Conservation (phyloP, 2,329 filamentous ascomycete genomes). For the Chrysoporthe deuterocubensis region DNA sequence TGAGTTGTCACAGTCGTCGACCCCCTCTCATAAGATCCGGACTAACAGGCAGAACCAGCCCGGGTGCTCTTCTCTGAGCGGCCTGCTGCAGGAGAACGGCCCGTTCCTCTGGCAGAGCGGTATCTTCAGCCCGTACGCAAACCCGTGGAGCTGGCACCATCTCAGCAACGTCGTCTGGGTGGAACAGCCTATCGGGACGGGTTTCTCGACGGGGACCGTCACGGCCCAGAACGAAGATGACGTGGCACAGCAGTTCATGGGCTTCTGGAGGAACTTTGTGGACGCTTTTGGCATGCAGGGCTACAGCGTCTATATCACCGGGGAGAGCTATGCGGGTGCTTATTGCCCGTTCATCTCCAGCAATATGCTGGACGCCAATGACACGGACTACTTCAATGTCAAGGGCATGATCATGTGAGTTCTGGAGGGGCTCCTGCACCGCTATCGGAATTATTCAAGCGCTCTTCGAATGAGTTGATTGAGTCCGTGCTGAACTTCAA, state of each 20-base stretch:
- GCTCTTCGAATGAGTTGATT: background rate
- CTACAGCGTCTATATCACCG: constrained; percentile 70
- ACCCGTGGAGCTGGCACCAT: constrained; percentile 71
- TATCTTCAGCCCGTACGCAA: constrained; percentile 63
- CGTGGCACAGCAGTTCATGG: constrained; percentile 67
- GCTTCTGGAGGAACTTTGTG: constrained; percentile 76
- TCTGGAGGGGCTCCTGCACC: background rate
- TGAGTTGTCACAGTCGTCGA: constrained; percentile 28
- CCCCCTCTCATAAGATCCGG: too few species aligned
- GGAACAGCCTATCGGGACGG: constrained; percentile 66
- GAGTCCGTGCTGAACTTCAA: background rate
- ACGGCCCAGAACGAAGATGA: constrained; percentile 67
- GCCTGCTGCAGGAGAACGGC: constrained; percentile 73
- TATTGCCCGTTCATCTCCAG: constrained; percentile 71
- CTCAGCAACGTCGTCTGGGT: constrained; percentile 76
- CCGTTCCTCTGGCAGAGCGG: constrained; percentile 70
- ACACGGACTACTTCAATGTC: constrained; percentile 67
- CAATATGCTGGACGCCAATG: constrained; percentile 67
- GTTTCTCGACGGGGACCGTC: constrained; percentile 66
- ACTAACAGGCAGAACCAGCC: constrained; percentile 38
- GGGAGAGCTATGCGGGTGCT: constrained; percentile 56
- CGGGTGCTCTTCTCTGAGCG: constrained; percentile 62
- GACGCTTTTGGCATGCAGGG: constrained; percentile 65
- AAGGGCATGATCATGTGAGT: constrained; percentile 61
- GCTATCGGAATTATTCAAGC: too few species aligned